phyloP scores from a whole-genome alignment of 2,329 filamentous ascomycete species.

The Calonectria ilicicola region DNA sequence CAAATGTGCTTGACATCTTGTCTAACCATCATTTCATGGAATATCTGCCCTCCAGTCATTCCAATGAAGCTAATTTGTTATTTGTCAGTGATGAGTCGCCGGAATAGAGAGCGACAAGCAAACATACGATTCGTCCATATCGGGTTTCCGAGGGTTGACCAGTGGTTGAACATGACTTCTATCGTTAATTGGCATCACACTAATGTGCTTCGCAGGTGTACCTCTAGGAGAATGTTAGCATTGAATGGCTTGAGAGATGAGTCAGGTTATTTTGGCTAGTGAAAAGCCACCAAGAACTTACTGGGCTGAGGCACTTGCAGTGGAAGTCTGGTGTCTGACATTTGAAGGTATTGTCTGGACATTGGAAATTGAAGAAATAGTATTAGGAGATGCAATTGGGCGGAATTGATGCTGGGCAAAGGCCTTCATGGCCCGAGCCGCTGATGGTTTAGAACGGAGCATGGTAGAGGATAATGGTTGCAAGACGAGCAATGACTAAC shows the following conservation, averaged over 20 bases:
- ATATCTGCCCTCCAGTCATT: constrained; percentile 78
- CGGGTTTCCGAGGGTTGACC: background rate
- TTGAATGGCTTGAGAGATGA: background rate
- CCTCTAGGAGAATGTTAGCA: background rate
- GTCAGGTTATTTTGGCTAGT: background rate
- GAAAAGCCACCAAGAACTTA: background rate
- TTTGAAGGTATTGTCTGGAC: background rate
- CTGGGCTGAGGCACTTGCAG: background rate
- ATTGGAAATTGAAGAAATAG: background rate
- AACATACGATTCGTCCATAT: constrained; percentile 23
- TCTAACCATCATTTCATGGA: constrained; percentile 99
- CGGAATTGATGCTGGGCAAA: background rate
- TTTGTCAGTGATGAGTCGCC: background rate
- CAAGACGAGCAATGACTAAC: background rate
- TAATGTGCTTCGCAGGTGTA: background rate
- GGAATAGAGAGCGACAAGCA: background rate
- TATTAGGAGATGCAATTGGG: background rate
- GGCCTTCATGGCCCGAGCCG: background rate
- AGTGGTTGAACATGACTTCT: constrained; percentile 15
- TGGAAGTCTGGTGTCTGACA: background rate
- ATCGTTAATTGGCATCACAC: background rate
- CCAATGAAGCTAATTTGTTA: constrained; percentile 12
- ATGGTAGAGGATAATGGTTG: background rate
- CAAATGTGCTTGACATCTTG: constrained; percentile 91
- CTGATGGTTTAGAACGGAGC: background rate